A percentile compares a stretch with the other conserved stretches of the same genome.
Evolutionary conservation across 441 rosid species (phyloP).

Genomic region (Melastoma candidum): DNA sequence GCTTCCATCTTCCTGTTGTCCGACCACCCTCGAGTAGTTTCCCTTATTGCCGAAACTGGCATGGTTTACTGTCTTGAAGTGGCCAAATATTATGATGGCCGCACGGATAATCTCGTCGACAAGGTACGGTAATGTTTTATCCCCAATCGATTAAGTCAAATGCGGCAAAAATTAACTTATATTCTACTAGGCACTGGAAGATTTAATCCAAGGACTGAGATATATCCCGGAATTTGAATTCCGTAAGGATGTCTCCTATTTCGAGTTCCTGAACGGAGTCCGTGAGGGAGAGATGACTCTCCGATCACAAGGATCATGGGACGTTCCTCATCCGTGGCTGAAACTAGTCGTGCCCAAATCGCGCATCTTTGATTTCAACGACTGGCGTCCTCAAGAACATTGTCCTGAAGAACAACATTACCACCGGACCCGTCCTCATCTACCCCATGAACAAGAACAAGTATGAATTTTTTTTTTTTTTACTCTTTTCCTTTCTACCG

Average conservation of each 20-base stretch:
- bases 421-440: constrained; percentile 58
- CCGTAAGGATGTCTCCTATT: constrained; percentile 48
- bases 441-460: constrained; percentile 78
- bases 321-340: constrained; percentile 97
- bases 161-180: background rate
- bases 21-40: constrained; percentile 42
- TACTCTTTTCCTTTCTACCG: background rate
- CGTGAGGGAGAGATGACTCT: constrained; percentile 58
- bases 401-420: constrained; percentile 50
- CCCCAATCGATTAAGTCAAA: background rate
- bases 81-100: constrained; percentile 55
- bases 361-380: constrained; percentile 42
- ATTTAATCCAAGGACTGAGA: constrained; percentile 28
- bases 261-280: constrained; percentile 71
- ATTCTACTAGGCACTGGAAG: constrained; percentile 33
- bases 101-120: constrained; percentile 28
- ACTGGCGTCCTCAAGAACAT: constrained; percentile 52
- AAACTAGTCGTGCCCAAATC: constrained; percentile 77
- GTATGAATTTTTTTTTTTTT: constrained; percentile 22
- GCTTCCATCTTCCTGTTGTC: constrained; percentile 52
- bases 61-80: constrained; percentile 80
- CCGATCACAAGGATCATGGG: constrained; percentile 62
- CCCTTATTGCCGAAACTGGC: constrained; percentile 39
- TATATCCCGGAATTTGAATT: constrained; percentile 34
- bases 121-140: constrained; percentile 25